Evolutionary conservation across 352 stramenopile species (phyloP), one percentile per base, ranked within the genome.

Genomic region (Peronospora belbahrii): DNA sequence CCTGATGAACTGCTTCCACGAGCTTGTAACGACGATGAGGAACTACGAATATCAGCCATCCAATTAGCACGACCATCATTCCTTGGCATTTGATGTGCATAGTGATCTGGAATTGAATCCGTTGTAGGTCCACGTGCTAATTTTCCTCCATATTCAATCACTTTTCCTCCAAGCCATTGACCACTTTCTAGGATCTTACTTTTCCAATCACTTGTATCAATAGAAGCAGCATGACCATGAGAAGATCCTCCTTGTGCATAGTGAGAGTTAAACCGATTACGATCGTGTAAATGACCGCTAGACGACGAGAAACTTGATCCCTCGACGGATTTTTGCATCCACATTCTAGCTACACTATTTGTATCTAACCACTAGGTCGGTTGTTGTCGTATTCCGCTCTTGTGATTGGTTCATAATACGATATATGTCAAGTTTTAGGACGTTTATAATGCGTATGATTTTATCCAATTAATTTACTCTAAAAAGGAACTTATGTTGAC

Each of bases 1-100:
- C 53, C 41, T 2, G n/a, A 7, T 6, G 38, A 44, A 1, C 38
- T 41, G 8, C 34, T 23, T 3, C 39, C 35, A 7, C 31, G 32
- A 14, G 43, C 42, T 20, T 46, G 56, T 1, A 45, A 59, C n/a
- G 53, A 67, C 28, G 69, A 66, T 18, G 69, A 76, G 8, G 69
- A 72, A 43, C 58, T 77, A 15, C 74, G 71, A 43, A 86, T 86
- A 46, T 86, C 72, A 0, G 72, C 74, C 74, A 86, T 86, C 74
- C 74, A 86, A 56, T 77, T 84, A 19, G 74, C 74, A 32, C 74
- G 74, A 52, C 74, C 74, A 52, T 86, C 74, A 53, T 86, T 86
- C 28, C 67, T 49, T 25, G 74, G 67, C 58, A 70, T 62, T 17
- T 83, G 57, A 36, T 56, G 46, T 19, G 42, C 50, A 13, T 56